Percentiles rank a stretch among this genome's conserved stretches.
Evolutionary conservation across 1,139 yeast species (phyloP).

Genomic region (Debaryomyces subglobosus): DNA sequence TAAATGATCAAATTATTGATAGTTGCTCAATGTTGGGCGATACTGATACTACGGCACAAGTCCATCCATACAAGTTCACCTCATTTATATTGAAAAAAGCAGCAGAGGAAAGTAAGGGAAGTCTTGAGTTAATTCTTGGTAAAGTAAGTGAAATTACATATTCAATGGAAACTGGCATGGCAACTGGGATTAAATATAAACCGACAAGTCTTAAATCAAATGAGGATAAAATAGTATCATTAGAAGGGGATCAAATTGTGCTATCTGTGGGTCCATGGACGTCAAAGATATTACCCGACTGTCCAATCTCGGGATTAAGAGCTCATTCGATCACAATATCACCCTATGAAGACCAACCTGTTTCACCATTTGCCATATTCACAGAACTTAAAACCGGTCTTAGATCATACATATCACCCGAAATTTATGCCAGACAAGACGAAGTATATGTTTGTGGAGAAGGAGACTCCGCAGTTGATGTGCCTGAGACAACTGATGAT

Average conservation of each 20-base stretch:
- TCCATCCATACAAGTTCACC: conserved; percentile 93
- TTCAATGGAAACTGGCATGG: conserved; percentile 63
- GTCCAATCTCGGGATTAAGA: conserved; percentile 89
- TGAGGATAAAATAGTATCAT: conserved; percentile 33
- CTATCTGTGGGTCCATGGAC: conserved; percentile 97
- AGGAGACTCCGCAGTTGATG: conserved; percentile 86
- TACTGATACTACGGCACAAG: conserved; percentile 90
- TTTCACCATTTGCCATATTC: conserved; percentile 91
- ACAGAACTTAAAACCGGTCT: conserved; percentile 79
- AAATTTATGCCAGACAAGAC: conserved; percentile 91
- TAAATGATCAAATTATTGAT: conserved; percentile 62
- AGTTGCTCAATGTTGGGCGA: conserved; percentile 86
- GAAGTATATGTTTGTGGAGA: conserved; percentile 98
- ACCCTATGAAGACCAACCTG: conserved; percentile 69
- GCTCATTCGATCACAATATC: conserved; percentile 94
- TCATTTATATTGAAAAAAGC: conserved; percentile 79
- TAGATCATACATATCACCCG: conserved; percentile 79
- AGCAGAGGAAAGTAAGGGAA: conserved; percentile 66
- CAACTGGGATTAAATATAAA: conserved; percentile 64
- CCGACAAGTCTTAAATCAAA: conserved; percentile 56
- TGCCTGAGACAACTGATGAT: conserved; percentile 93
- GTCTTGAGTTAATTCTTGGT: conserved; percentile 83
- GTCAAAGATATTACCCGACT: conserved; percentile 81
- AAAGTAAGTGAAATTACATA: conserved; percentile 72
- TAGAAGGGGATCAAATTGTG: conserved; percentile 76